A percentile compares a stretch with the other conserved stretches of the same genome.
phyloP scores from a whole-genome alignment of 2,329 filamentous ascomycete species.

The Aspergillus sp. region DNA sequence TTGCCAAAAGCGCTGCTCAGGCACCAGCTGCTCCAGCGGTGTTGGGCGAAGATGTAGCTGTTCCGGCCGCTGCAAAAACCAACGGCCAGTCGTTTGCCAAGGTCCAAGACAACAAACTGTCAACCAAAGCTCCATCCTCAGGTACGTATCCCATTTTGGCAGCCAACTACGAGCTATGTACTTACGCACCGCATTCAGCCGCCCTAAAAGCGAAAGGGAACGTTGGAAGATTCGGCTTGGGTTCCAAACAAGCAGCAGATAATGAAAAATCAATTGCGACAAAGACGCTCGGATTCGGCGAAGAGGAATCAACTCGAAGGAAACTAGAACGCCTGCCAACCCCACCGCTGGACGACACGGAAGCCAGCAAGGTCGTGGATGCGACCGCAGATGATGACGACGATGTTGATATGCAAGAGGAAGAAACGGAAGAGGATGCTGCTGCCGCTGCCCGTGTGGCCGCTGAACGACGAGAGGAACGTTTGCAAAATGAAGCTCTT shows the following conservation, averaged over 20 bases:
- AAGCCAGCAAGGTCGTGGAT: slow-evolving; percentile 54
- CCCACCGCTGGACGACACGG: slow-evolving; percentile 64
- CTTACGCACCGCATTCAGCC: slow-evolving; percentile 35
- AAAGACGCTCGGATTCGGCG: slow-evolving; percentile 78
- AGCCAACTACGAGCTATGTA: background rate
- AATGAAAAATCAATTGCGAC: slow-evolving; percentile 66
- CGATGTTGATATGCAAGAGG: slow-evolving; percentile 73
- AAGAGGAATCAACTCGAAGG: slow-evolving; percentile 81
- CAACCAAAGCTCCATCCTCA: slow-evolving; percentile 42
- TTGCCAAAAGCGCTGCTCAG: slow-evolving; percentile 73
- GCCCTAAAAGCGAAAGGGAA: slow-evolving; percentile 68
- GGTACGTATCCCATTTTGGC: slow-evolving; percentile 30
- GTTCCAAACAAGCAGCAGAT: slow-evolving; percentile 64
- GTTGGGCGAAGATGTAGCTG: slow-evolving; percentile 56
- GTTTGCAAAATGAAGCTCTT: slow-evolving; percentile 49
- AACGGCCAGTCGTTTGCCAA: slow-evolving; percentile 34
- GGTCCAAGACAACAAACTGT: slow-evolving; percentile 46
- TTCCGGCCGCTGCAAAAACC: slow-evolving; percentile 49
- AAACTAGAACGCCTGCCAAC: slow-evolving; percentile 90
- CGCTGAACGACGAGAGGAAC: slow-evolving; percentile 78
- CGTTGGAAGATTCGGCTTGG: slow-evolving; percentile 80
- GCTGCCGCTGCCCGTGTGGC: slow-evolving; percentile 82
- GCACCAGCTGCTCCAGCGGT: slow-evolving; percentile 56
- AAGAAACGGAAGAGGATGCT: slow-evolving; percentile 81
- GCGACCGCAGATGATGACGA: slow-evolving; percentile 65